phyloP scores from a whole-genome alignment of 805 yeast genomes.

The Ogataea neopini region DNA sequence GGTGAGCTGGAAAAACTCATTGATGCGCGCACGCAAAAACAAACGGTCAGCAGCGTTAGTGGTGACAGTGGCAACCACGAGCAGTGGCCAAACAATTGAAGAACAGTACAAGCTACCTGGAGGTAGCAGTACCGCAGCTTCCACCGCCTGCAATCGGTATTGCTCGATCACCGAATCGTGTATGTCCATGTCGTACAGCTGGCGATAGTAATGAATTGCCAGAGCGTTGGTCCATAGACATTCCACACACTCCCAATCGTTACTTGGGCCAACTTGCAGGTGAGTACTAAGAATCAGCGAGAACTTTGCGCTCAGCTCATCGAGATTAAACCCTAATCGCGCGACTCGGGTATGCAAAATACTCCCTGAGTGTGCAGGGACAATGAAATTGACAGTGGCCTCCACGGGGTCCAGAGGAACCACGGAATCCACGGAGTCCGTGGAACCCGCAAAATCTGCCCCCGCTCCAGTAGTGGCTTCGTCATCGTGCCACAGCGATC shows the following conservation, averaged over 20 bases:
- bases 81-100: slow-evolving; percentile 13
- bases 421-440: not conserved
- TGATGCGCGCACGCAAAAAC: slow-evolving; percentile 1
- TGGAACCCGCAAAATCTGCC: not conserved
- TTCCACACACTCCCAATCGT: slow-evolving; percentile 15
- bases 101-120: slow-evolving; percentile 9
- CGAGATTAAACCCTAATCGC: slow-evolving; percentile 8
- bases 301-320: slow-evolving; percentile 4
- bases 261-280: not conserved
- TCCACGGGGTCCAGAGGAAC: not conserved
- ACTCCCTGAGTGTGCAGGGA: not conserved
- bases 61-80: slow-evolving; percentile 6
- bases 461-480: not conserved
- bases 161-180: slow-evolving; percentile 3
- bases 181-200: slow-evolving; percentile 7
- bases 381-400: not conserved
- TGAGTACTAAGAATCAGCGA: slow-evolving; percentile 2
- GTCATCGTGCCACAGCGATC: not conserved
- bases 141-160: slow-evolving; percentile 2
- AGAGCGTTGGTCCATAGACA: slow-evolving; percentile 13
- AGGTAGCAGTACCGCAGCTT: slow-evolving; percentile 4
- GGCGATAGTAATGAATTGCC: slow-evolving; percentile 14
- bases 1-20: slow-evolving; percentile 8
- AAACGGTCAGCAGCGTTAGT: slow-evolving; percentile 3
- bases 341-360: slow-evolving; percentile 1